Conservation (phyloP, 202 grass and related monocot species). For the Zoysia matrella region DNA sequence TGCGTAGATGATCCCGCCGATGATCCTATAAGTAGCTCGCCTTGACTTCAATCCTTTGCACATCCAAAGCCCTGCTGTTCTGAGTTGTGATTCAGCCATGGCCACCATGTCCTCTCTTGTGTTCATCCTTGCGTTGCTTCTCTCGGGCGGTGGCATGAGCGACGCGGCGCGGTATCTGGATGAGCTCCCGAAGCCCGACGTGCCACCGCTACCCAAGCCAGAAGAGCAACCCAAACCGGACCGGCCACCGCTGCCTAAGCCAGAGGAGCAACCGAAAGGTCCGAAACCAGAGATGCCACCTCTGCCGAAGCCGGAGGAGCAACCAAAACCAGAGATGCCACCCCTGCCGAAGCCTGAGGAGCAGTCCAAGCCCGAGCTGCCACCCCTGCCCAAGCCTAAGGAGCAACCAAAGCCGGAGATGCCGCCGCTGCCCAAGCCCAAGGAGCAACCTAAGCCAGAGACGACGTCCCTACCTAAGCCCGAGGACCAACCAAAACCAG, state of each 20-base stretch:
- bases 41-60: neutral
- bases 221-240: neutral
- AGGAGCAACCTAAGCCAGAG: too few species aligned
- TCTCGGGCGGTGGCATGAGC: constrained; percentile 4
- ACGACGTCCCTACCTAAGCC: too few species aligned
- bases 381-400: too few species aligned
- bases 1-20: neutral
- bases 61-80: neutral
- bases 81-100: constrained; percentile 5
- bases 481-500: neutral
- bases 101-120: constrained; percentile 8
- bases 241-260: neutral
- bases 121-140: constrained; percentile 28
- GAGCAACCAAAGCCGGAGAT: too few species aligned
- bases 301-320: neutral
- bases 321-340: neutral
- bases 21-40: constrained; percentile 29
- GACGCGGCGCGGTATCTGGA: constrained; percentile 24
- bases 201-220: neutral
- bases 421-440: too few species aligned
- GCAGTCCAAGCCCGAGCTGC: too few species aligned
- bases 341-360: neutral
- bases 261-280: neutral
- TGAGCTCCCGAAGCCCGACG: constrained; percentile 12
- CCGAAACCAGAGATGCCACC: neutral